Base-by-base conservation (phyloP, 2,329 filamentous ascomycete genomes). In the Beauveria rudraprayagi region DNA sequence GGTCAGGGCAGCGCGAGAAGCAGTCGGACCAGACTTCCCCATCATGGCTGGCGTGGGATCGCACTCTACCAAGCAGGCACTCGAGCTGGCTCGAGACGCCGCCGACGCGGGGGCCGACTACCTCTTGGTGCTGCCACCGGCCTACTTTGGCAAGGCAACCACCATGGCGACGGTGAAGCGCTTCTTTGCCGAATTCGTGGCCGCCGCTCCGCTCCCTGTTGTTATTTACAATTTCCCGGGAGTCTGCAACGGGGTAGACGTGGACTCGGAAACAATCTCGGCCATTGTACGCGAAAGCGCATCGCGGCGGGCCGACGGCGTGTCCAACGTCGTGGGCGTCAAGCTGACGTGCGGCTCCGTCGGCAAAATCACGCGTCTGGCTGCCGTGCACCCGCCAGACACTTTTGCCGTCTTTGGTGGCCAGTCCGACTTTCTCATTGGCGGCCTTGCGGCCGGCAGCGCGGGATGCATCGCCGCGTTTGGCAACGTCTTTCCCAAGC, bases 141-240 rank as follows among this genome's bases (percentile, higher is more conserved):
- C 34, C 34, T 37, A 37, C 34, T 37, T 37, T 37, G 34, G 34
- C 34, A 37, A 37, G 34, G 34, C 34, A 5, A 37, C 34, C 11
- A 16, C 34, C 5, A 37, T 37, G 34, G 34, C 11, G 11, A 37
- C 34, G 34, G 34, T 37, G 34, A 37, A 37, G 34, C 52, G 34
- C 54, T 89, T 88, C 75, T 88, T 80, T 67, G 72, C 73, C 52
- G 80, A 87, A 34, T 75, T 88, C 3, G 82, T 83, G 0, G 70
- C 71, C n/a, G 71, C 75, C 55, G 77, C 76, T 2, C 72, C 78
- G 2, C 70, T 89, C 3, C 85, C 85, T 0, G 75, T 88, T 37
- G 78, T 89, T 46, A 72, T 89, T 16, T 88, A 88, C 72, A 88
- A 89, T 71, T 89, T 89, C 72, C 87, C 87, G 0, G 83, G 77